Evolutionary conservation across 2,329 filamentous ascomycete genomes (phyloP).

Genomic region (Fusarium cicatricum): DNA sequence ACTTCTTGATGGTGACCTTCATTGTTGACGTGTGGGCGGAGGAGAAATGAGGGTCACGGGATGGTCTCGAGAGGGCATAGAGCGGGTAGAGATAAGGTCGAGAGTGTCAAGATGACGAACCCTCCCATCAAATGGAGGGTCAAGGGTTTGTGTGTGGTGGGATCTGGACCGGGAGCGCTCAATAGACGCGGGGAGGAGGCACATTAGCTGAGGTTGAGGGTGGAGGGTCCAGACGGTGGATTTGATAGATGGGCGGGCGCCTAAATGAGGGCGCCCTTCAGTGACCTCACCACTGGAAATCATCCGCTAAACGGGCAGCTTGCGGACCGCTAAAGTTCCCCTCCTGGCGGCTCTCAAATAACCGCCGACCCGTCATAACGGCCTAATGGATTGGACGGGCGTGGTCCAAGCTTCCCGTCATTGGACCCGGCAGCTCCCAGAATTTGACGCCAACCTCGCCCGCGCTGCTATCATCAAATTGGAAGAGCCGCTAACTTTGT

Average conservation of each 20-base stretch:
- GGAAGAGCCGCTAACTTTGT: slow-evolving; percentile 34
- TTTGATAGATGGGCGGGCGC: slow-evolving; percentile 12
- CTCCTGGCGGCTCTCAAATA: background rate
- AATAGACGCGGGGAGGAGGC: slow-evolving; percentile 1
- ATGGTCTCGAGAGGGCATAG: slow-evolving; percentile 1
- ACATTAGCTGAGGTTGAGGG: slow-evolving; percentile 19
- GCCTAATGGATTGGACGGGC: slow-evolving; percentile 4
- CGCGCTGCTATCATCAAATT: slow-evolving; percentile 39
- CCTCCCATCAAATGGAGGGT: slow-evolving; percentile 5
- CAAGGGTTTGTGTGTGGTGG: slow-evolving; percentile 3
- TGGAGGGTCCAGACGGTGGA: slow-evolving; percentile 5
- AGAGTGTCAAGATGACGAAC: slow-evolving; percentile 31
- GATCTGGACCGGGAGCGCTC: background rate
- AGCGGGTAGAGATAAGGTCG: background rate
- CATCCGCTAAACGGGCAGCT: slow-evolving; percentile 31
- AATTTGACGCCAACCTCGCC: slow-evolving; percentile 41
- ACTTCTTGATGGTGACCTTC: slow-evolving; percentile 95
- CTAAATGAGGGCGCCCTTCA: slow-evolving; percentile 17
- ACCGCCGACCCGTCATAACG: slow-evolving; percentile 20
- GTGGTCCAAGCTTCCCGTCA: slow-evolving; percentile 44
- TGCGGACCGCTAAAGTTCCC: slow-evolving; percentile 15
- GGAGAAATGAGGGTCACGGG: slow-evolving; percentile 17
- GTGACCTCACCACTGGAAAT: slow-evolving; percentile 38
- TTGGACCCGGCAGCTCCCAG: slow-evolving; percentile 24
- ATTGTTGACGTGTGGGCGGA: slow-evolving; percentile 57